These are phyloP conservation scores for Rhynchosporium graminicola DNA, from an alignment of 2,329 filamentous ascomycete genomes.

Conservation along the genomic window DNA sequence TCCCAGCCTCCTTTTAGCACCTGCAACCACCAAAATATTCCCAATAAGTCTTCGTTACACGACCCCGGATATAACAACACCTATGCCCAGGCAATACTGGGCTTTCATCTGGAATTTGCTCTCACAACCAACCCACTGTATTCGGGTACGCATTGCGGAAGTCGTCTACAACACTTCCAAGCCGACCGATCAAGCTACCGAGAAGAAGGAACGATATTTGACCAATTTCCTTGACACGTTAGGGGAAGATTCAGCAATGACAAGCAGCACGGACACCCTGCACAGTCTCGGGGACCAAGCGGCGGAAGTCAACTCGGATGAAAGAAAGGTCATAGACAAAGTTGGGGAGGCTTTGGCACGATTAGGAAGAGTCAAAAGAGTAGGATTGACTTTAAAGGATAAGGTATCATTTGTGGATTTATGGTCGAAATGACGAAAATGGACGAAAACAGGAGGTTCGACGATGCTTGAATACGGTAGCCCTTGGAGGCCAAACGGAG, in stretches of 20 bases:
- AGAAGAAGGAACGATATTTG: slow-evolving; percentile 41
- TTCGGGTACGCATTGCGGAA: slow-evolving; percentile 87
- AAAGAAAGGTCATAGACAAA: slow-evolving; percentile 72
- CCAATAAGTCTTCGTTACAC: slow-evolving; percentile 89
- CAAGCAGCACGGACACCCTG: slow-evolving; percentile 39
- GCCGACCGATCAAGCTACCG: slow-evolving; percentile 30
- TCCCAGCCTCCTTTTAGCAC: slow-evolving; percentile 70
- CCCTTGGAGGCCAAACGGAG: slow-evolving; percentile 3
- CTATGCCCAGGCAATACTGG: slow-evolving; percentile 72
- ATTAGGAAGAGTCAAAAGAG: slow-evolving; percentile 82
- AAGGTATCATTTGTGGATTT: slow-evolving; percentile 80
- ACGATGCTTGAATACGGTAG: neutral
- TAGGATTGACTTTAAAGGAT: slow-evolving; percentile 79
- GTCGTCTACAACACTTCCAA: slow-evolving; percentile 58
- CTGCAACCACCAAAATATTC: slow-evolving; percentile 74
- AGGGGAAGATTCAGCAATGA: slow-evolving; percentile 35
- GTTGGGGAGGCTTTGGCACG: slow-evolving; percentile 86
- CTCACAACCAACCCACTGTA: slow-evolving; percentile 81
- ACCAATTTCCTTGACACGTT: slow-evolving; percentile 36
- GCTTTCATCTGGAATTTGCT: slow-evolving; percentile 85
- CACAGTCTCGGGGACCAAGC: slow-evolving; percentile 34
- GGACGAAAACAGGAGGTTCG: slow-evolving; percentile 1
- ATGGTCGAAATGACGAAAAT: slow-evolving; percentile 53
- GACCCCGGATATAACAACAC: slow-evolving; percentile 86
- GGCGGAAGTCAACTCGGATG: slow-evolving; percentile 47